Conservation (phyloP, 148 eudicot species). For the Polygonum aviculare region DNA sequence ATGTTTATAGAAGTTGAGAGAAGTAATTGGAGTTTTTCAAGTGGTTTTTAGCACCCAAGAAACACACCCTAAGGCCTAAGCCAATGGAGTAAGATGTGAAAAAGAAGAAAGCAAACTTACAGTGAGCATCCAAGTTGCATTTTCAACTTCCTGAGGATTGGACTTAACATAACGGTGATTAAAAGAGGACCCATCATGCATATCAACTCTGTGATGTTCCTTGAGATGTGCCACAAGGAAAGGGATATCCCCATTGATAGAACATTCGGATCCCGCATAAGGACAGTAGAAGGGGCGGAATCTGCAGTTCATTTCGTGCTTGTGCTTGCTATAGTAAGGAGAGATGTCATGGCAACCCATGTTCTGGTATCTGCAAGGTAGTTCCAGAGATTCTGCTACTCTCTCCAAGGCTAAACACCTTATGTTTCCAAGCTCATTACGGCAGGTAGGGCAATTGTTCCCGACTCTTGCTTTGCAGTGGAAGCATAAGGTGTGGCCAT, state of each 20-base stretch:
- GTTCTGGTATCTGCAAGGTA: constrained; percentile 37
- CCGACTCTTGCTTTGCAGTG: constrained; percentile 44
- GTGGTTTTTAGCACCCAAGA: too few species aligned
- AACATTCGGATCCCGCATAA: constrained; percentile 48
- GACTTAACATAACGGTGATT: constrained; percentile 46
- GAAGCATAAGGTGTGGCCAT: constrained; percentile 53
- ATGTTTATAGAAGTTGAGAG: too few species aligned
- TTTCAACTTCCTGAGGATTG: constrained; percentile 24
- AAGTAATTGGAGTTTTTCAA: too few species aligned
- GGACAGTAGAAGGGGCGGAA: constrained; percentile 55
- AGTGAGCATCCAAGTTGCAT: constrained; percentile 54
- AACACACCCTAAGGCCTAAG: too few species aligned
- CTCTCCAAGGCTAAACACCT: constrained; percentile 71
- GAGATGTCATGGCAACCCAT: constrained; percentile 49
- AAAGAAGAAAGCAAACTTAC: constrained; percentile 28
- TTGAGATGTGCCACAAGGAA: constrained; percentile 49
- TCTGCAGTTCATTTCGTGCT: constrained; percentile 45
- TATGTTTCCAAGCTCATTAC: constrained; percentile 54
- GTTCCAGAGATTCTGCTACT: constrained; percentile 50
- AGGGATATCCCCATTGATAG: constrained; percentile 38
- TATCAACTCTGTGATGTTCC: constrained; percentile 45
- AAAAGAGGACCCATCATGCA: constrained; percentile 49
- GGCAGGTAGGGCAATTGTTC: constrained; percentile 52
- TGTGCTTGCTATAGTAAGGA: constrained; percentile 33
- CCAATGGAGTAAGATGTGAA: background rate